Base-by-base conservation (phyloP, 2,329 filamentous ascomycete species). In the Botrytis porri region DNA sequence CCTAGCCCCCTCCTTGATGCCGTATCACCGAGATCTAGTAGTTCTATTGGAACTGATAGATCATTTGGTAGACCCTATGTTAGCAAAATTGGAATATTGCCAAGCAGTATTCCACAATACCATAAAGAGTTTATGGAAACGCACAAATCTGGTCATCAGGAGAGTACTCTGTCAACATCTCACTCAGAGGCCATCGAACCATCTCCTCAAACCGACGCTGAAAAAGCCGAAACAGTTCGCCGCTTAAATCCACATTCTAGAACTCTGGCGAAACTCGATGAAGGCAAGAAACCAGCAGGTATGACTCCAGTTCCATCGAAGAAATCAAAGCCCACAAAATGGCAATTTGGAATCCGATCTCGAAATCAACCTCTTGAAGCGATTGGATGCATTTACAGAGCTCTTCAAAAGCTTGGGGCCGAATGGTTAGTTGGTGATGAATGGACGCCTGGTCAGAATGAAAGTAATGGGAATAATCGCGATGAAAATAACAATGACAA, bases 271-370 rank as follows among this genome's bases (percentile, higher is more conserved):
- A 89, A 90, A 70, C 83, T 94, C 4, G 92, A 95, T 75, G 90
- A 88, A 79, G 86, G 80, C 80, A 88, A 83, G 76, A 85, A 88
- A 54, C 89, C 89, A 5, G 87, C 89, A 73, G 86, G 86, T 32
- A 86, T 91, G 84, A 91, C 89, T 3, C 89, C 88, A 0, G 87
- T 90, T 65, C 88, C 90, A 3, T 82, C 85, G 5, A 94, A 93
- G 84, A 94, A 93, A 81, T 83, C 86, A 8, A 94, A 93, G 80
- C 92, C 92, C 1, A 93, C 95, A 25, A 93, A 95, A 77, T 99
- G 96, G 96, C 96, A 99, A 81, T 99, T 99, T 81, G 96, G 96
- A 73, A 99, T 99, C 75, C 89, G 96, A 54, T 97, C 94, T 63
- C 90, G 96, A 66, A 99, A 98, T 80, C 92, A 94, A 72, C 96